These are phyloP conservation scores for Atkinsonella hypoxylon DNA, from an alignment of 2,329 filamentous ascomycete species.

Conservation along the genomic window DNA sequence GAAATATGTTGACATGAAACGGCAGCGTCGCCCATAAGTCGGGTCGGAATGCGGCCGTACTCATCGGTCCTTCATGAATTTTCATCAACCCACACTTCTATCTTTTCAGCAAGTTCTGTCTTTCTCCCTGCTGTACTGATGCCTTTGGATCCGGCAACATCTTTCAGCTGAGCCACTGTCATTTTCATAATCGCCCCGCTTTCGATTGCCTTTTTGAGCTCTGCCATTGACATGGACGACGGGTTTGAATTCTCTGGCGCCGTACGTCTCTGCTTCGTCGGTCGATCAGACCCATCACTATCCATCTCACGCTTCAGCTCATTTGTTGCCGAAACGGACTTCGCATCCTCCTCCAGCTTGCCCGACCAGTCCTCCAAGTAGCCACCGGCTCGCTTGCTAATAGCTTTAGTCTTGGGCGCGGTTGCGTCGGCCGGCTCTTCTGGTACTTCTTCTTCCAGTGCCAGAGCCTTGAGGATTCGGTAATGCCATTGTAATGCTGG, in stretches of 20 bases:
- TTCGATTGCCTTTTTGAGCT: conserved; percentile 33
- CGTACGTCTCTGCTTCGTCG: conserved; percentile 33
- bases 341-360: conserved; percentile 47
- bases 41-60: no score
- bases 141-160: conserved; percentile 34
- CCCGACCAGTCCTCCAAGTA: conserved; percentile 69
- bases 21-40: no score
- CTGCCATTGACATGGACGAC: conserved; percentile 28
- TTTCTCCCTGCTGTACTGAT: conserved; percentile 40
- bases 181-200: conserved; percentile 38
- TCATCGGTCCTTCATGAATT: conserved; percentile 15
- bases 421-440: conserved; percentile 66
- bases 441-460: conserved; percentile 82
- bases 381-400: conserved; percentile 74
- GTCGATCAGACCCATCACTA: conserved; percentile 27
- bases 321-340: conserved; percentile 23
- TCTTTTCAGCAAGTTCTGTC: conserved; percentile 39
- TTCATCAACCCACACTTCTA: conserved; percentile 45
- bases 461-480: conserved; percentile 79
- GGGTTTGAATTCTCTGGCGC: conserved; percentile 21
- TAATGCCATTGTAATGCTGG: conserved; percentile 96
- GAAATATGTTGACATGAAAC: no score
- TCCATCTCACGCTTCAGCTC: conserved; percentile 41
- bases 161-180: conserved; percentile 41
- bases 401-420: conserved; percentile 71